A percentile compares a stretch with the other conserved stretches of the same genome.
Conservation (phyloP, 2,329 filamentous ascomycete species). For the Calonectria naviculata region DNA sequence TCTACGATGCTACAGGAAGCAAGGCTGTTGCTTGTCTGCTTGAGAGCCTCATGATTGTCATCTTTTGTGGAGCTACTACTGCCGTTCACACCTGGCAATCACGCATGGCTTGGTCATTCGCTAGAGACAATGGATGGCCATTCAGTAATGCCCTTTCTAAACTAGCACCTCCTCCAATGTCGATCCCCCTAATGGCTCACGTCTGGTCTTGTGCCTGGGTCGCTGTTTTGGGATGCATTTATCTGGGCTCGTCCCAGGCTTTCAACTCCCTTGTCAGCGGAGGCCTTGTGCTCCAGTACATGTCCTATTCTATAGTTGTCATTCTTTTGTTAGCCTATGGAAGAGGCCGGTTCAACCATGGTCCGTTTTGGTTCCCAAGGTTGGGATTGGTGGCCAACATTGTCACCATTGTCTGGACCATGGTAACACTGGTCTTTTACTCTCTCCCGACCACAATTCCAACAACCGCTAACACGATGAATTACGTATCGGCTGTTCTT, state of each 20-base stretch:
- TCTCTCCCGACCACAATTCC: neutral
- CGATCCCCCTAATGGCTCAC: neutral
- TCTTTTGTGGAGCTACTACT: neutral
- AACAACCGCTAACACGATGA: neutral
- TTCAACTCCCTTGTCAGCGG: constrained; percentile 2
- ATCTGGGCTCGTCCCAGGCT: neutral
- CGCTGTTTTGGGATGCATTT: neutral
- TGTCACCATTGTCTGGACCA: neutral
- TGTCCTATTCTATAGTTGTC: neutral
- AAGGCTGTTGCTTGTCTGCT: neutral
- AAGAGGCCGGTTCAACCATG: neutral
- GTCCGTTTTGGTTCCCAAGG: neutral
- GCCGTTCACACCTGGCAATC: constrained; percentile 14
- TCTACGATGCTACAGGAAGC: neutral
- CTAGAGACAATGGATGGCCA: neutral
- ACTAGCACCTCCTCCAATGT: neutral
- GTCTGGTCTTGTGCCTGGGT: constrained; percentile 11
- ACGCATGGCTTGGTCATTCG: constrained; percentile 12
- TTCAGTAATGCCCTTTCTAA: neutral
- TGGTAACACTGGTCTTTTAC: neutral
- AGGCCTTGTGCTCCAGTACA: constrained; percentile 9
- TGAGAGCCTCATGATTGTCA: neutral
- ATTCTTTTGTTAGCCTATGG: neutral
- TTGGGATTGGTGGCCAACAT: neutral
- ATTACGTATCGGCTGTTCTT: constrained; percentile 9